Evolutionary conservation across 2,329 filamentous ascomycete genomes (phyloP), one percentile per base, ranked within the genome.

Genomic region (Fusarium sp.): DNA sequence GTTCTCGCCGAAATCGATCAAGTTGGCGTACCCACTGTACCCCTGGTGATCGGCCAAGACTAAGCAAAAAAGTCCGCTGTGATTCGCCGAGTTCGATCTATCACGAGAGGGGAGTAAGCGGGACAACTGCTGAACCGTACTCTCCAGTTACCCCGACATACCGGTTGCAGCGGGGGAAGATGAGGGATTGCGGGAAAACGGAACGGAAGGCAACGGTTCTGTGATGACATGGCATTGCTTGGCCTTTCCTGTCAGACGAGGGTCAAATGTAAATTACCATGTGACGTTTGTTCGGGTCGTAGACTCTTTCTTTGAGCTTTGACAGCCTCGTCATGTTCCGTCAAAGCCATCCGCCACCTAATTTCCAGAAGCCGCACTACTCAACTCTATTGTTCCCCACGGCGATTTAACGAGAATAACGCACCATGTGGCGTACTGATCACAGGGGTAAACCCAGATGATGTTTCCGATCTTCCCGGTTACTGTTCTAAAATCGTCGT

Each of bases 21-120:
- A 22, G 10, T 40, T 42, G 26, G 51, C 39, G 44, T 34, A 58
- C 45, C 40, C 54, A 40, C 61, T 20, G 22, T 49, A 50, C 36
- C 62, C 62, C 38, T 60, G 49, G 15, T 49, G 42, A 65, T 66
- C 62, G 43, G 61, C 8, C 40, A 48, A 52, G 26, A n/a, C 60
- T n/a, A 36, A 36, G 42, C 54, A 45, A 64, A 64, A 18, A 40
- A n/a, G 44, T 42, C 28, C 9, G 4, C 36, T 43, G 49, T 64
- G 60, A 64, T 50, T 64, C 22, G 51, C 13, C 58, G 64, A 52
- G 44, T 20, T 49, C 8, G 34, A 55, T 62, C 39, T 38, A 55
- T 65, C 34, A 46, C 28, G 52, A 64, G 61, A 39, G 10, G 40
- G 17, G 20, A 20, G 36, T 18, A 18, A 58, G 48, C 38, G 18